Evolutionary conservation across 306 rosid species (phyloP).

Genomic region (Vigna hirtella): DNA sequence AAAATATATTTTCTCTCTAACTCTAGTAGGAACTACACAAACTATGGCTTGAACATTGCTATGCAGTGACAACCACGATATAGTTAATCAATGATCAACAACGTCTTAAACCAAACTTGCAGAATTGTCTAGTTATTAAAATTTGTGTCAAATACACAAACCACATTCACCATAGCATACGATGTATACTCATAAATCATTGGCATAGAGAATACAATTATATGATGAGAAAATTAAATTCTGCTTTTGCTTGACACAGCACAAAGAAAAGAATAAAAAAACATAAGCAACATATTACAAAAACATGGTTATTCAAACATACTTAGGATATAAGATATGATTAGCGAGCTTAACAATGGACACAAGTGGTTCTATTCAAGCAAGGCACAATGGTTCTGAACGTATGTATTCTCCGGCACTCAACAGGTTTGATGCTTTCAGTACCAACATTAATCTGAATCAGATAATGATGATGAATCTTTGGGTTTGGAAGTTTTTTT

Average conservation of each 20-base stretch:
- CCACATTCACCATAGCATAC: not conserved
- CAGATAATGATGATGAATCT: not conserved
- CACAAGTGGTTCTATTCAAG: not conserved
- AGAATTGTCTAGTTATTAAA: too few relatives aligned
- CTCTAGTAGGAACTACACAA: too few relatives aligned
- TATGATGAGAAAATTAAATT: not conserved
- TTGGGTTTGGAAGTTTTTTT: slow-evolving; percentile 9
- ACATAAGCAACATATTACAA: slow-evolving; percentile 4
- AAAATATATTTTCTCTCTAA: too few relatives aligned
- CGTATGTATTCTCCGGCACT: not conserved
- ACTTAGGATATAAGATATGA: not conserved
- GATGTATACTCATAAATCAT: not conserved
- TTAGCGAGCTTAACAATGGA: slow-evolving; percentile 9
- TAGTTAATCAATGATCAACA: too few relatives aligned
- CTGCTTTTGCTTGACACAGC: not conserved
- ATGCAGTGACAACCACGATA: too few relatives aligned
- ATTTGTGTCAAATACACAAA: too few relatives aligned
- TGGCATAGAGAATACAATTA: slow-evolving; percentile 8
- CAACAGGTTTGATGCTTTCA: not conserved
- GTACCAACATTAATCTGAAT: not conserved
- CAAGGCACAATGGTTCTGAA: not conserved
- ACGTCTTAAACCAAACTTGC: not conserved
- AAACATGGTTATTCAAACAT: slow-evolving; percentile 34
- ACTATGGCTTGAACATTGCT: too few relatives aligned
- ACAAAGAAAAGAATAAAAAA: slow-evolving; percentile 8